These are phyloP conservation scores for Candida tropicalis DNA, from an alignment of 1,139 yeast genomes.

Conservation along the genomic window DNA sequence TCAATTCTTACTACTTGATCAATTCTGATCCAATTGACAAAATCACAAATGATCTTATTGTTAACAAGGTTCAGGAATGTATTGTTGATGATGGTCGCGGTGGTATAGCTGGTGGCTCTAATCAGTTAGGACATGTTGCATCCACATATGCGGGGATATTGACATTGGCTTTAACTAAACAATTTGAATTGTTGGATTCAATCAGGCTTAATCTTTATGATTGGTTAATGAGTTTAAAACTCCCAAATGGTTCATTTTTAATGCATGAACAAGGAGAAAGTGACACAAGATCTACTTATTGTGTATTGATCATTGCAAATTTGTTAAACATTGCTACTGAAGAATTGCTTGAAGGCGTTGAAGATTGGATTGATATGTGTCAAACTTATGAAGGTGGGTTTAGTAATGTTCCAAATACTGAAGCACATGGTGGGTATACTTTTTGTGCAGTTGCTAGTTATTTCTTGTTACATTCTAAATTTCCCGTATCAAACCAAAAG, in stretches of 20 bases:
- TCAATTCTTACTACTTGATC: constrained; percentile 46
- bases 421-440: constrained; percentile 97
- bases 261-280: constrained; percentile 83
- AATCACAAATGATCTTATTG: constrained; percentile 14
- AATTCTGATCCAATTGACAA: neutral
- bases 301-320: constrained; percentile 78
- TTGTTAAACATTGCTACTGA: constrained; percentile 64
- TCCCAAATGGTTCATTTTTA: constrained; percentile 68
- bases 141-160: constrained; percentile 79
- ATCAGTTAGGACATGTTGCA: constrained; percentile 84
- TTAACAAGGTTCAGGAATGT: constrained; percentile 28
- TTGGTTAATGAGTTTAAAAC: constrained; percentile 72
- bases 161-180: constrained; percentile 58
- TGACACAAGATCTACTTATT: constrained; percentile 86
- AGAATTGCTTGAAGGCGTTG: constrained; percentile 56
- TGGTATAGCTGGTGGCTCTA: constrained; percentile 84
- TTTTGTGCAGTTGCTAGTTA: constrained; percentile 85
- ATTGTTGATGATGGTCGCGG: constrained; percentile 47
- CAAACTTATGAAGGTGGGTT: constrained; percentile 97
- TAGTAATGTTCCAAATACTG: constrained; percentile 78
- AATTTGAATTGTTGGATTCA: constrained; percentile 31
- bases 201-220: constrained; percentile 44
- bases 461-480: constrained; percentile 23
- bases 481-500: neutral
- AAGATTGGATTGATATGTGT: constrained; percentile 66